Percentiles rank a stretch among this genome's conserved stretches.
Evolutionary conservation across 345 rosid genomes (phyloP).

Genomic region (Cardiospermum halicacabum): DNA sequence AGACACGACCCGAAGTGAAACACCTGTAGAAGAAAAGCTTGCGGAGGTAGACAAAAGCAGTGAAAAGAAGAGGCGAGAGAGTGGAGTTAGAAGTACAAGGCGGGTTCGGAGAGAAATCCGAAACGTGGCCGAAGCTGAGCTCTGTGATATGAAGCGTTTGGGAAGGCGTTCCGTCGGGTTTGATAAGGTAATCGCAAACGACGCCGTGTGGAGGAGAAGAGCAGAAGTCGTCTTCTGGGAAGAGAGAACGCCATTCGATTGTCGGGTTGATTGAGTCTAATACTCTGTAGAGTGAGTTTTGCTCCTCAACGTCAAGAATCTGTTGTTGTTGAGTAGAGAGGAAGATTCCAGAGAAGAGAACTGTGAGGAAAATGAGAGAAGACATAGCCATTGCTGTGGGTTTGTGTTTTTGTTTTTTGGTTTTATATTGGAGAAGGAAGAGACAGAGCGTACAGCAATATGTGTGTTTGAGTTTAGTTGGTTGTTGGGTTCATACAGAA

Average conservation of each 20-base stretch:
- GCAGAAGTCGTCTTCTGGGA: conserved; percentile 59
- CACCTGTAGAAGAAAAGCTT: conserved; percentile 66
- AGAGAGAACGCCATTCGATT: conserved; percentile 52
- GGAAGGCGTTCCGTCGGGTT: conserved; percentile 15
- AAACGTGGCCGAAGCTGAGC: conserved; percentile 55
- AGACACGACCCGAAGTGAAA: conserved; percentile 34
- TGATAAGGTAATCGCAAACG: conserved; percentile 44
- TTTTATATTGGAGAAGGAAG: not conserved
- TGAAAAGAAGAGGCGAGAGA: conserved; percentile 46
- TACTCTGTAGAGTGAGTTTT: conserved; percentile 43
- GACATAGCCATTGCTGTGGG: conserved; percentile 16
- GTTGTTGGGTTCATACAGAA: not conserved
- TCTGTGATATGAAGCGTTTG: conserved; percentile 45
- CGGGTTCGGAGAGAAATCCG: conserved; percentile 57
- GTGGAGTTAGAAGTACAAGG: conserved; percentile 52
- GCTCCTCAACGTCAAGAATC: conserved; percentile 46
- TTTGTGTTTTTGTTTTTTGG: no score
- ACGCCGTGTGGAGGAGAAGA: conserved; percentile 64
- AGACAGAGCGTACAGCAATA: not conserved
- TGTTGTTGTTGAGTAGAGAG: conserved; percentile 26
- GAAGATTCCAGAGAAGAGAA: conserved; percentile 13
- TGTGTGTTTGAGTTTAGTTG: not conserved
- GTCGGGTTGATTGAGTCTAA: conserved; percentile 48
- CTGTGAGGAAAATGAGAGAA: conserved; percentile 20
- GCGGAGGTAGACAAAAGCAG: conserved; percentile 49